Base-by-base conservation (phyloP, 1,139 yeast genomes). In the Trichomonascaceae sp. region DNA sequence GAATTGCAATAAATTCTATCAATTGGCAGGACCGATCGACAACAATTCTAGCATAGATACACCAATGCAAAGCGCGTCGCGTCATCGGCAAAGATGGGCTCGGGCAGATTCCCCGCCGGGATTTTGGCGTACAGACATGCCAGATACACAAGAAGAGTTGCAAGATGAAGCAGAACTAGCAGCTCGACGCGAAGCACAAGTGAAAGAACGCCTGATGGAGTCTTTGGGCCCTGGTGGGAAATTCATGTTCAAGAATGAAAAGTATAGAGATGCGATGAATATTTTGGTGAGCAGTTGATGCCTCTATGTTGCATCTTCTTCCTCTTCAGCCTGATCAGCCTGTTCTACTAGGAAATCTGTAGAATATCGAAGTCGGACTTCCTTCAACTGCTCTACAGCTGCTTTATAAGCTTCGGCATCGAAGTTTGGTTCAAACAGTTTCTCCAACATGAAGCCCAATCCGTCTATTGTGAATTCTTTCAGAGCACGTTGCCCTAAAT, bases 101-200 rank as follows among this genome's bases (percentile, higher is more conserved):
- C 56, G 62, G 19, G 61, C 61, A 6, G 58, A 58, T 15, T 60
- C 71, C 1, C 72, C 72, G 7, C 68, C 69, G 3, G 70, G 69
- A 17, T 67, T 65, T 51, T 69, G 71, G 70, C 56, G 65, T 13
- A 55, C 67, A n/a, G 69, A 65, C 15, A 61, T 65, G 57, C 70
- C 68, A 1, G 56, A 53, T 15, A 66, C 72, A 6, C 70, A 66
- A 50, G 68, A 66, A 45, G 55, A 55, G 13, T 54, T 50, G 18
- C 59, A 60, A 47, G 67, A 66, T 19, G 57, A 60, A 45, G 50
- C 47, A 18, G 54, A 55, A 19, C 60, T 61, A 13, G 58, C 57
- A 45, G 52, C 53, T 43, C 53, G 54, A 5, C 52, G 59, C 19
- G 52, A 54, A 17, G 51, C 24, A 9, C 60, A 58, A 52, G 61